Percentiles rank a stretch among this genome's conserved stretches.
Evolutionary conservation across 2,329 filamentous ascomycete genomes (phyloP).

Genomic region (Botrytis sinoallii): DNA sequence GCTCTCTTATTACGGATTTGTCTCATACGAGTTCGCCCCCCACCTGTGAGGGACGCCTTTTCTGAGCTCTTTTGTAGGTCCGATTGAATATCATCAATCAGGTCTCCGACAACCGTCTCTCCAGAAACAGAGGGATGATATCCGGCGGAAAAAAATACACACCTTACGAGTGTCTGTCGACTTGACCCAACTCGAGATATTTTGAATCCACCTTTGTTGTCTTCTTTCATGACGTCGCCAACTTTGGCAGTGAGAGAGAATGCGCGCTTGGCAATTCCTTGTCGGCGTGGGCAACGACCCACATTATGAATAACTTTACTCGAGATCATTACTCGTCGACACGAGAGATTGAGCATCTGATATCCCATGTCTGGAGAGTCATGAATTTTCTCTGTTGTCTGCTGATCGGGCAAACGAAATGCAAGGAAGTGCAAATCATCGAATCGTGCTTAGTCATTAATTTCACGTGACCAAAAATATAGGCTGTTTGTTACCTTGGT

Average conservation of each 20-base stretch:
- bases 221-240: not conserved
- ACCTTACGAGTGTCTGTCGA: not conserved
- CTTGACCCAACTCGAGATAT: not conserved
- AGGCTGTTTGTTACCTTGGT: no score
- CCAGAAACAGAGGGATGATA: not conserved
- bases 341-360: conserved; percentile 4
- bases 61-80: not conserved
- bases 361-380: conserved; percentile 4
- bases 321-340: conserved; percentile 2
- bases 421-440: not conserved
- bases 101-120: not conserved
- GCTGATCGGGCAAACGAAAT: no score
- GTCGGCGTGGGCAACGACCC: not conserved
- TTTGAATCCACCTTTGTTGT: not conserved
- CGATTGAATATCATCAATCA: not conserved
- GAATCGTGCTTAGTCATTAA: not conserved
- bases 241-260: conserved; percentile 2
- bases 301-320: not conserved
- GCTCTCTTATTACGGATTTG: not conserved
- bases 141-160: no score
- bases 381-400: not conserved
- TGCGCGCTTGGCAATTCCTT: not conserved
- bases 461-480: not conserved
- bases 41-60: not conserved
- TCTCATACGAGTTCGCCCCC: not conserved